Evolutionary conservation across 495 filamentous ascomycete genomes (phyloP), one percentile per base, ranked within the genome.

Genomic region (Aspergillus taichungensis): DNA sequence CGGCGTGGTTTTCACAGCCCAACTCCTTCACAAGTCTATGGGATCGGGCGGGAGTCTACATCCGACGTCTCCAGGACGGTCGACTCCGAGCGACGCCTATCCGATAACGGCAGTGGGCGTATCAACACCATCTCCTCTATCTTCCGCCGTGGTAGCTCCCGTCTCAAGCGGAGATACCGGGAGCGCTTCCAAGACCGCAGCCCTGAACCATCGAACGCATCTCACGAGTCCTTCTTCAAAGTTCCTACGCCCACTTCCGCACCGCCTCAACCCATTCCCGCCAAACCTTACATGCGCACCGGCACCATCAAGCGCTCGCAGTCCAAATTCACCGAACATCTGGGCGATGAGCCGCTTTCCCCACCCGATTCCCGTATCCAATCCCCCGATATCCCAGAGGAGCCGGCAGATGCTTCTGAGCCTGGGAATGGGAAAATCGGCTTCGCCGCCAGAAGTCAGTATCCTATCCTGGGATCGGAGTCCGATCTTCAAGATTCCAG

Each of bases 271-370:
- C 58, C 59, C 11, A 64, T 69, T 40, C 66, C 72, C 11, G 69
- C 75, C 0, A 64, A 71, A 47, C 60, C 55, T 32, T 67, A 66
- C 47, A 63, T 63, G 35, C 68, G 67, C 31, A 74, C 77, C 7
- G 75, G 73, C 9, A 73, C 72, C 1, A 79, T 88, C 6, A 79
- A 80, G 48, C 82, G 88, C 28, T 87, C 87, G 3, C 85, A 85
- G 64, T 94, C 88, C 34, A 90, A 87, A 37, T 96, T 96, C 70
- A 79, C 82, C n/a, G 89, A 96, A 61, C 88, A 95, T 59, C 76
- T 96, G 11, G 88, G 87, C 12, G 89, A 94, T 53, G 72, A 87
- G 28, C 85, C 87, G 2, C 58, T 89, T 12, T 91, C 87, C 12
- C 87, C 87, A 7, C 82, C 88, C 5, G 84, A 85, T 42, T 94